Evolutionary conservation across 2,329 filamentous ascomycete species (phyloP), one percentile per base, ranked within the genome.

Genomic region (Tolypocladium tropicale): DNA sequence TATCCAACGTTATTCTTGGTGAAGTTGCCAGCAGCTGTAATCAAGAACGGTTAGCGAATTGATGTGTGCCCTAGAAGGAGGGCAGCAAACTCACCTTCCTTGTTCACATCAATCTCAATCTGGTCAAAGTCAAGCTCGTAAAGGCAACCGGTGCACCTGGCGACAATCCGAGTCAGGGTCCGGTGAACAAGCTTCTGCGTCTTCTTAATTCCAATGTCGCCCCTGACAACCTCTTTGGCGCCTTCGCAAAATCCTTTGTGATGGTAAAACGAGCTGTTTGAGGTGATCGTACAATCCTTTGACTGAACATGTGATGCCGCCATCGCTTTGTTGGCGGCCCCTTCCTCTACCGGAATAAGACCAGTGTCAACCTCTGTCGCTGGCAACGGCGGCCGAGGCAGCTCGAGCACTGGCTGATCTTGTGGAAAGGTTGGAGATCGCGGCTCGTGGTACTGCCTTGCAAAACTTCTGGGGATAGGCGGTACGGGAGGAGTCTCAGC

Each of bases 161-260:
- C 80, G 18, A 80, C 72, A 16, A 52, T 11, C 4, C 46, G 36
- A 34, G 36, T 51, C 25, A 61, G 28, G 2, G 58, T 58, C 10
- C 56, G 41, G 53, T 74, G 64, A 56, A 79, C 76, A 33, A 78
- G 73, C 58, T 78, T 77, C 62, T 76, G 77, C 4, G 76, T 72
- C 60, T 75, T 78, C 62, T 75, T 78, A 51, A 82, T 72, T 7
- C 79, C 79, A 4, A 74, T 65, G 2, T 74, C 75, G 1, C 80
- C 80, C 37, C 70, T 69, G 32, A 76, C 65, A 1, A 77, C 74
- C 18, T 79, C 77, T 51, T 75, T 75, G 7, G 80, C 80, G 1
- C 80, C 80, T 23, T 76, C 73, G 48, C 80, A 83, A 60, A 83
- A 81, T 1, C 79, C 79, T 55, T 79, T 81, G 39, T 78, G 68